Percentiles rank a stretch among this genome's conserved stretches.
These are phyloP conservation scores for Boletus vermiculosoides DNA, from an alignment of 768 basidiomycete genomes.

Conservation along the genomic window DNA sequence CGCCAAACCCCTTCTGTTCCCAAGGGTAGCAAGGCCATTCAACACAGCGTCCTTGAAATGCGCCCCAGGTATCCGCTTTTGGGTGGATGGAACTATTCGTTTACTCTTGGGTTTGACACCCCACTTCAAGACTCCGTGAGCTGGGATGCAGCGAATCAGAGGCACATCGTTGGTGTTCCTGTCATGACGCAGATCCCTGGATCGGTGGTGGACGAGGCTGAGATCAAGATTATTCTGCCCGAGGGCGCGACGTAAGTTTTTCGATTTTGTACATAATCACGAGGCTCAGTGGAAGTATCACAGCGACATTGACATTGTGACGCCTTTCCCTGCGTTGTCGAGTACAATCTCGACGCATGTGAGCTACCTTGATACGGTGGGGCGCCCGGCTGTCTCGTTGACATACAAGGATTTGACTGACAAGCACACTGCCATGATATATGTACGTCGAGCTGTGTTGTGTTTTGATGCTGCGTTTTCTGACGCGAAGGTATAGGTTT, in stretches of 20 bases:
- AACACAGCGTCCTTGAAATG: slow-evolving; percentile 74
- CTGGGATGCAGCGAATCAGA: slow-evolving; percentile 60
- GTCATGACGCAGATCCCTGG: slow-evolving; percentile 81
- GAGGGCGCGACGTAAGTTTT: slow-evolving; percentile 88
- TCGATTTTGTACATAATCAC: neutral
- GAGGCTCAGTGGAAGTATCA: slow-evolving; percentile 10
- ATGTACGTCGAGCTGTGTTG: slow-evolving; percentile 53
- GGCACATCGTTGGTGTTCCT: slow-evolving; percentile 77
- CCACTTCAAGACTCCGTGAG: slow-evolving; percentile 70
- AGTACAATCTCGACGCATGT: slow-evolving; percentile 64
- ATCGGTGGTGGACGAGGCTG: slow-evolving; percentile 76
- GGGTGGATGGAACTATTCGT: slow-evolving; percentile 97
- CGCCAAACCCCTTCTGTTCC: slow-evolving; percentile 64
- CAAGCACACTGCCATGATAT: slow-evolving; percentile 75
- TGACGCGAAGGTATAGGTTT: slow-evolving; percentile 54
- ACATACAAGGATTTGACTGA: slow-evolving; percentile 73
- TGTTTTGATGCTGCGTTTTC: neutral
- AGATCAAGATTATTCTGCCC: slow-evolving; percentile 79
- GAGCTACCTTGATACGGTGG: slow-evolving; percentile 90
- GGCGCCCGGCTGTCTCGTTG: slow-evolving; percentile 77
- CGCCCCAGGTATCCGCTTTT: slow-evolving; percentile 88
- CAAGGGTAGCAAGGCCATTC: slow-evolving; percentile 50
- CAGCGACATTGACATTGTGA: slow-evolving; percentile 74
- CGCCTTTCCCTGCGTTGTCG: slow-evolving; percentile 75
- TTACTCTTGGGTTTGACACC: slow-evolving; percentile 93